These are phyloP conservation scores for Bothriochloa decipiens DNA, from an alignment of 176 grass and related monocot genomes.

Conservation along the genomic window DNA sequence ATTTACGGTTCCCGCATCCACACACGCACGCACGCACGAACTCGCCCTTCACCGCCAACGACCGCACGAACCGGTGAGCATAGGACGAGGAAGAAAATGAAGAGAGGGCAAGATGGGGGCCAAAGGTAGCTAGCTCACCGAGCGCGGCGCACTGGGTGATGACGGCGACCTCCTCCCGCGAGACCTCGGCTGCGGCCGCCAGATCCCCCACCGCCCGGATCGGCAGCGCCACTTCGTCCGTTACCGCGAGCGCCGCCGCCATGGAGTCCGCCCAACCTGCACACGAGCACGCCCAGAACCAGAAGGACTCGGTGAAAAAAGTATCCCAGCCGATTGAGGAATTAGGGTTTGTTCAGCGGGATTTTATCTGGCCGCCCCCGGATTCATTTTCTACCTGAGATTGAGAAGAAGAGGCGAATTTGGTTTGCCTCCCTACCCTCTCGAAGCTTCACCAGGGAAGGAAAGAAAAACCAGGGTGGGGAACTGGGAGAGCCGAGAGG, in stretches of 20 bases:
- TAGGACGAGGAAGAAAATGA: neutral
- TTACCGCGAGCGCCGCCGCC: conserved; percentile 62
- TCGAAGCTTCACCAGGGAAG: neutral
- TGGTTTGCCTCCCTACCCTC: neutral
- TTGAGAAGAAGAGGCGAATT: neutral
- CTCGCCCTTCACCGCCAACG: neutral
- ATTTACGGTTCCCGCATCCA: neutral
- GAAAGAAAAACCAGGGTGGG: too few species aligned
- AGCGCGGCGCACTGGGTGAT: conserved; percentile 77
- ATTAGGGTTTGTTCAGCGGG: neutral
- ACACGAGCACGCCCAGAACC: neutral
- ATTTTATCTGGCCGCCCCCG: neutral
- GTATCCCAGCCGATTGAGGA: neutral
- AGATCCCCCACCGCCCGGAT: conserved; percentile 66
- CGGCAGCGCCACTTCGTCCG: conserved; percentile 69
- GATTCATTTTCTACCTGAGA: neutral
- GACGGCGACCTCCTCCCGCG: conserved; percentile 62
- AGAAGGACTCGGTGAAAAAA: neutral
- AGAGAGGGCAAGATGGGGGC: neutral
- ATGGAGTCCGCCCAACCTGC: conserved; percentile 3
- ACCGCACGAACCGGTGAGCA: neutral
- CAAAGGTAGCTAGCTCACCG: conserved; percentile 41
- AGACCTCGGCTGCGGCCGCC: conserved; percentile 51
- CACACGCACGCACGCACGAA: neutral
- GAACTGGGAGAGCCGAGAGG: too few species aligned